A percentile compares a stretch with the other conserved stretches of the same genome.
These are phyloP conservation scores for Fusarium sp. DNA, from an alignment of 2,329 filamentous ascomycete species.

Conservation along the genomic window DNA sequence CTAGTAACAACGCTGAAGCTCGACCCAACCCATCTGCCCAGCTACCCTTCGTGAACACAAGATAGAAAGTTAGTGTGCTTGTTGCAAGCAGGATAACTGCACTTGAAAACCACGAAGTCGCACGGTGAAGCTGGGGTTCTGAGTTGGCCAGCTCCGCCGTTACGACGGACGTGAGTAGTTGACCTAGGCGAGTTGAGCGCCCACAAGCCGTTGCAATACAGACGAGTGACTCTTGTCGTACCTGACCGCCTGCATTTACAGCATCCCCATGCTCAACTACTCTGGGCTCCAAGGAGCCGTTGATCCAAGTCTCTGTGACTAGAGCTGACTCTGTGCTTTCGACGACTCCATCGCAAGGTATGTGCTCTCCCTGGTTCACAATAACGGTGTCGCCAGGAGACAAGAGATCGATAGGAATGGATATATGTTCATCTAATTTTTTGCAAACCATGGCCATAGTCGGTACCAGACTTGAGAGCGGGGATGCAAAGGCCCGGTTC, in stretches of 20 bases:
- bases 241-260: background rate
- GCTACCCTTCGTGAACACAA: background rate
- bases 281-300: background rate
- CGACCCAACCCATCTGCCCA: background rate
- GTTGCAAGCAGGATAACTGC: background rate
- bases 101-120: background rate
- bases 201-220: background rate
- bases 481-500: background rate
- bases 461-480: background rate
- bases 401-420: background rate
- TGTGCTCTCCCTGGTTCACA: background rate
- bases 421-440: fast-evolving
- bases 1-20: background rate
- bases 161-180: background rate
- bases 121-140: background rate
- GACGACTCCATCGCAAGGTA: background rate
- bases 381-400: background rate
- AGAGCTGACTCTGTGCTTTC: background rate
- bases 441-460: background rate
- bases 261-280: fast-evolving
- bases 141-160: background rate
- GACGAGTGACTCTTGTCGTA: background rate
- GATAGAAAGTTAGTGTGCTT: fast-evolving
- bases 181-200: background rate
- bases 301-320: background rate